Percentiles rank a stretch among this genome's conserved stretches.
phyloP scores from a whole-genome alignment of 306 rosid species.

The Gastrolobium bilobum region DNA sequence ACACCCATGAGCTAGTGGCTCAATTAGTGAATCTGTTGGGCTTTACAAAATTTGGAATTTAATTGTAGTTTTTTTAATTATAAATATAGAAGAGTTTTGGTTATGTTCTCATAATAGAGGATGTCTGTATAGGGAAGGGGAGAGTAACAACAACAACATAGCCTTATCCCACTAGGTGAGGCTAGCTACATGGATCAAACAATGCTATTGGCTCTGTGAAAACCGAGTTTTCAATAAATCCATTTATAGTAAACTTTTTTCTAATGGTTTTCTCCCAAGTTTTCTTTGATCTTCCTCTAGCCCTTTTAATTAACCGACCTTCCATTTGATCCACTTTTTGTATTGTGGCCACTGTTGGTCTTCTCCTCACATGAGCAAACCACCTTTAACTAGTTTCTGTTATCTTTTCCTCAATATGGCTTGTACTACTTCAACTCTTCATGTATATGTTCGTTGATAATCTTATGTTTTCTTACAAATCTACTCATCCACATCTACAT shows the following conservation, averaged over 20 bases:
- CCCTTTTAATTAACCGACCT: neutral
- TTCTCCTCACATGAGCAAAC: neutral
- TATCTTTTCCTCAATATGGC: neutral
- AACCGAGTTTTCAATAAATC: slow-evolving; percentile 23
- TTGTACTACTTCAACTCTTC: neutral
- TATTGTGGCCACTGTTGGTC: neutral
- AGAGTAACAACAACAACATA: neutral
- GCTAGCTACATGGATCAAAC: neutral
- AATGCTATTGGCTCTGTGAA: neutral
- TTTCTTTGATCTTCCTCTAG: neutral
- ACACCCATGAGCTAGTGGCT: neutral
- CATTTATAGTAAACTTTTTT: neutral
- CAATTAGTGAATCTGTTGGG: neutral
- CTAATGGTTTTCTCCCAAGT: neutral
- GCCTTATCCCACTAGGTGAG: neutral
- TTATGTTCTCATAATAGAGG: slow-evolving; percentile 1
- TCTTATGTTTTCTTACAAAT: slow-evolving; percentile 3
- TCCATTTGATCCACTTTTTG: neutral
- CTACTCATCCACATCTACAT: slow-evolving; percentile 16
- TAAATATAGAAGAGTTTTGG: neutral
- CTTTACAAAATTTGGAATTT: neutral
- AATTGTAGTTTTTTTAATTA: neutral
- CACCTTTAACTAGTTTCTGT: slow-evolving; percentile 7
- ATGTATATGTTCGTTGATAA: neutral
- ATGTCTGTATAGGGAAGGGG: neutral